Evolutionary conservation across 2,329 filamentous ascomycete genomes (phyloP).

Genomic region (Pseudonectria foliicola): DNA sequence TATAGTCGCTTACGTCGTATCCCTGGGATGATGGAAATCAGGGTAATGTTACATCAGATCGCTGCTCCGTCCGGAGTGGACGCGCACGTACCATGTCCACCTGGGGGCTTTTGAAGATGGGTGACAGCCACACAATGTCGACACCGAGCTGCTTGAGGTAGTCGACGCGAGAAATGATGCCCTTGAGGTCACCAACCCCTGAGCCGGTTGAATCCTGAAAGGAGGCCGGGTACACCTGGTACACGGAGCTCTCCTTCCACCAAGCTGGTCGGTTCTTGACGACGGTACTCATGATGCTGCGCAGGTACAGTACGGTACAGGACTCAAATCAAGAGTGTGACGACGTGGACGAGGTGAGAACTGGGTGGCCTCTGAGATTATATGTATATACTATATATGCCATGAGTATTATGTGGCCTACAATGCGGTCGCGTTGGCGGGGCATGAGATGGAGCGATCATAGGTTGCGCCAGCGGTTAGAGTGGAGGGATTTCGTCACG

Average conservation of each 20-base stretch:
- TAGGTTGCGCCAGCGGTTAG: no score
- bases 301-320: no score
- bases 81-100: conserved; percentile 48
- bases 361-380: no score
- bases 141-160: conserved; percentile 49
- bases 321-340: background rate
- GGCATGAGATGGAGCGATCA: no score
- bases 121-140: conserved; percentile 50
- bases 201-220: conserved; percentile 53
- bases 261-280: conserved; percentile 30
- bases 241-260: conserved; percentile 56
- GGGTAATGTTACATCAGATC: background rate
- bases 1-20: conserved; percentile 66
- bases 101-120: conserved; percentile 46
- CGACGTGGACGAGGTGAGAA: no score
- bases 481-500: no score
- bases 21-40: conserved; percentile 34
- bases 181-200: conserved; percentile 49
- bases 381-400: no score
- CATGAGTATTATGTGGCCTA: no score
- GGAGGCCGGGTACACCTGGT: conserved; percentile 56
- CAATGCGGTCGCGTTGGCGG: no score
- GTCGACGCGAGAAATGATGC: conserved; percentile 49
- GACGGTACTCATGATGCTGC: conserved; percentile 17
- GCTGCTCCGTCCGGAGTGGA: background rate